Base-by-base conservation (phyloP, 2,329 filamentous ascomycete genomes). In the Ampelomyces quisqualis region DNA sequence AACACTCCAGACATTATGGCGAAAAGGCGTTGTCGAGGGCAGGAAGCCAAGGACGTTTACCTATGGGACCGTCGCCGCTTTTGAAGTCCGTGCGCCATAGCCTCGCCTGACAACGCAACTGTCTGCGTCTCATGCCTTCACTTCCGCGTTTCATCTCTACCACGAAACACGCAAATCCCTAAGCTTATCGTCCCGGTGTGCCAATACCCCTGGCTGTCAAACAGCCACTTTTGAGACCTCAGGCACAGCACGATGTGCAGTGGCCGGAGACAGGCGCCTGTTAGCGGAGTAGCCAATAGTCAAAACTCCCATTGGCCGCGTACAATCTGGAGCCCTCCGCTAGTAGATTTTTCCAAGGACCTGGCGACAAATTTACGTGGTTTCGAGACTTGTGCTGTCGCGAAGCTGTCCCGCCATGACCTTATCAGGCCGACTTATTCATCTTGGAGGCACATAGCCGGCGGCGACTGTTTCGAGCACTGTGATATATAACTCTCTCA, bases 401-500 rank as follows among this genome's bases (percentile, higher is more conserved):
- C 63, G 57, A 57, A 64, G 40, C 5, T 55, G 62, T 67, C 58
- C 58, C 57, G 60, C 54, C 55, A 62, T 60, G 47, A 39, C 47
- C 31, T 51, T 33, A 44, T 51, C 43, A 54, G 44, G 55, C 58
- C 54, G 51, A 53, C 24, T 52, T 37, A 52, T 48, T 55, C 51
- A 53, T 39, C 44, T 53, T 51, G 41, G 42, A 42, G 11, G 6
- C 21, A 24, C 38, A 39, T 41, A 32, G 40, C 34, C 29, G 39
- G 60, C 56, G 47, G 47, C 47, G 51, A 49, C 41, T 44, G 59
- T 61, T 58, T 62, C 51, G 41, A 40, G 49, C 33, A 43, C 36
- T 43, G 44, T 51, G 51, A 36, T 65, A 67, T 68, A 65, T 60
- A 67, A 65, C 48, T 49, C 34, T 39, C 60, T 61, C 61, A 64